A percentile compares a stretch with the other conserved stretches of the same genome.
Evolutionary conservation across 306 rosid species (phyloP).

Genomic region (Coriaria nepalensis): DNA sequence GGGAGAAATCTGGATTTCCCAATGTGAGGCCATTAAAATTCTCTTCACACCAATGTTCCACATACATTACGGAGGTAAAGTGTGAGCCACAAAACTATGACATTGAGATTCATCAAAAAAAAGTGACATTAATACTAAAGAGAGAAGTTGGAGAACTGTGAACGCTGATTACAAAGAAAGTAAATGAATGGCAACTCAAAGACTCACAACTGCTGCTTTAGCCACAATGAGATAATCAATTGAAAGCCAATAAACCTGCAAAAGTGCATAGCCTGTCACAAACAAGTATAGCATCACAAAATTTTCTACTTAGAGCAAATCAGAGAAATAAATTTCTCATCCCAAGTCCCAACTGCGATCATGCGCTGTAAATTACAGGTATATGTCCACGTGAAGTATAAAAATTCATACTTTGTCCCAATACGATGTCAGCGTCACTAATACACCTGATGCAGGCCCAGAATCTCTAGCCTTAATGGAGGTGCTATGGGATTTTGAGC

Average conservation of each 20-base stretch:
- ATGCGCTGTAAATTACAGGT: too few relatives aligned
- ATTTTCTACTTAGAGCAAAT: too few relatives aligned
- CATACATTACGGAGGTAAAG: conserved; percentile 76
- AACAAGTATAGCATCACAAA: too few relatives aligned
- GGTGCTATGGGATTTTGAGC: conserved; percentile 44
- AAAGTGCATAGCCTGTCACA: conserved; percentile 19
- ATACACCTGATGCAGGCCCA: conserved; percentile 19
- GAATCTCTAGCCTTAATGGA: conserved; percentile 41
- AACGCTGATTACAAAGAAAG: conserved; percentile 10
- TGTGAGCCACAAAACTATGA: conserved; percentile 65
- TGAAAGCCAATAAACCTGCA: conserved; percentile 84
- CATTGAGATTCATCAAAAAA: conserved; percentile 12
- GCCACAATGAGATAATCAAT: conserved; percentile 76
- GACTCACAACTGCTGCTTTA: conserved; percentile 74
- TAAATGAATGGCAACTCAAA: conserved; percentile 5
- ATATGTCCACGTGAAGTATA: too few relatives aligned
- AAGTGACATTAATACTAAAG: conserved; percentile 8
- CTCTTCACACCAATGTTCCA: conserved; percentile 95
- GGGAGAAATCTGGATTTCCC: conserved; percentile 85
- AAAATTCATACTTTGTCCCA: conserved; percentile 64
- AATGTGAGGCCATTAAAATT: conserved; percentile 49
- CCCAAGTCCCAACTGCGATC: too few relatives aligned
- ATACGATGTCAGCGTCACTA: conserved; percentile 23
- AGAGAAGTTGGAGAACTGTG: conserved; percentile 1
- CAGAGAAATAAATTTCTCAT: too few relatives aligned